Base-by-base conservation (phyloP, 495 filamentous ascomycete species). In the Aspergillus coremiiformis region DNA sequence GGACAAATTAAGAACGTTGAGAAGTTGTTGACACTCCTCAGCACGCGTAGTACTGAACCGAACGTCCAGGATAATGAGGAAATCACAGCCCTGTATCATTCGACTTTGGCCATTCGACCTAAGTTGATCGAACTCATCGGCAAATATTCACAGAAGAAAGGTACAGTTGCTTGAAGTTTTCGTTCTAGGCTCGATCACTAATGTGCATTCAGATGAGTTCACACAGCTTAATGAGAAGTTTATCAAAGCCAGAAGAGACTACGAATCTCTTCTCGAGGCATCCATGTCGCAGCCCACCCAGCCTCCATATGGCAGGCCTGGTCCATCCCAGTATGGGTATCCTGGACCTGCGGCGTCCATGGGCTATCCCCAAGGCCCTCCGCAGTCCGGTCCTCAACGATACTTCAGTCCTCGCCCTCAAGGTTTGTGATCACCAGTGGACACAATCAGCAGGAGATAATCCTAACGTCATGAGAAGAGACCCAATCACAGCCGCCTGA, bases 81-180 rank as follows among this genome's bases (percentile, higher is more conserved):
- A 67, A 94, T 95, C 49, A 95, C 89, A 30, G 87, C 84, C 53
- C 71, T 98, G 39, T 98, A 98, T 60, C 91, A 98, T 62, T 86
- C 89, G 39, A 97, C 93, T 1, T 61, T 97, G 42, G 89, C 90
- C 1, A 98, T 98, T 56, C 82, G 93, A 24, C 93, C 93, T 8
- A 98, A 98, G 70, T 76, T 97, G 27, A 97, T 98, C 63, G 95
- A 98, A 70, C 70, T 98, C 41, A 98, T 98, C 69, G 93, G 94
- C 47, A 98, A 97, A 71, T 98, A 98, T 60, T 96, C 93, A 12
- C 93, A 98, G 64, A 97, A 95, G 82, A 98, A 98, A 71, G 93
- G 90, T 93, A 75, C 50, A 35, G 32, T 35, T 15, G 6, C 5
- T 12, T 35, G 32, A 3, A 14, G 5, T 15, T 15, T 15, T 12